Evolutionary conservation across 805 yeast species (phyloP).

Genomic region (Tetrapisispora fleetii): DNA sequence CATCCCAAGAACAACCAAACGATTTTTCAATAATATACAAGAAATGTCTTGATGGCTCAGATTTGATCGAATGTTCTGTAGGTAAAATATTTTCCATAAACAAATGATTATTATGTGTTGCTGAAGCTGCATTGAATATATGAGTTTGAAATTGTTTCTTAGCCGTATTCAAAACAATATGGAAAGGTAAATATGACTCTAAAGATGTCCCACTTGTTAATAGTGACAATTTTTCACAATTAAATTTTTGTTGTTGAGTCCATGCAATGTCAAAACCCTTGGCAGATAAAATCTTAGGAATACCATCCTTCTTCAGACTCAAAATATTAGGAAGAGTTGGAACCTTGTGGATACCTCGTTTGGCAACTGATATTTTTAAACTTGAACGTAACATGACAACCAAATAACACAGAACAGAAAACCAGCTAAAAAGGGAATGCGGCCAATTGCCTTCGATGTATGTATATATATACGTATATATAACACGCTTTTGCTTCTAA

Average conservation of each 20-base stretch:
- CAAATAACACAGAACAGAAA: not conserved
- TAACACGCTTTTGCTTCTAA: too few relatives aligned
- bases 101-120: constrained; percentile 85
- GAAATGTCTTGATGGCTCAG: constrained; percentile 32
- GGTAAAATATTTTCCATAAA: constrained; percentile 52
- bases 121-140: constrained; percentile 79
- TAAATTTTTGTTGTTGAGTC: constrained; percentile 65
- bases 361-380: constrained; percentile 3
- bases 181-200: constrained; percentile 68
- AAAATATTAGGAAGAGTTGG: constrained; percentile 20
- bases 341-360: constrained; percentile 26
- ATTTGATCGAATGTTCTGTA: constrained; percentile 4
- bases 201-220: constrained; percentile 69
- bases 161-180: constrained; percentile 57
- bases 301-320: constrained; percentile 16
- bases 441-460: not conserved
- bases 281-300: constrained; percentile 23
- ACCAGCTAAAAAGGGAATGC: not conserved
- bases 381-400: constrained; percentile 13
- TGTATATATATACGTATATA: too few relatives aligned
- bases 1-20: constrained; percentile 32
- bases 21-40: constrained; percentile 29
- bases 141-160: constrained; percentile 55
- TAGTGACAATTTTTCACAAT: constrained; percentile 50
- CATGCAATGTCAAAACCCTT: constrained; percentile 67